A percentile compares a stretch with the other conserved stretches of the same genome.
phyloP scores from a whole-genome alignment of 176 grass and related monocot genomes.

The Phoenix dactylifera region DNA sequence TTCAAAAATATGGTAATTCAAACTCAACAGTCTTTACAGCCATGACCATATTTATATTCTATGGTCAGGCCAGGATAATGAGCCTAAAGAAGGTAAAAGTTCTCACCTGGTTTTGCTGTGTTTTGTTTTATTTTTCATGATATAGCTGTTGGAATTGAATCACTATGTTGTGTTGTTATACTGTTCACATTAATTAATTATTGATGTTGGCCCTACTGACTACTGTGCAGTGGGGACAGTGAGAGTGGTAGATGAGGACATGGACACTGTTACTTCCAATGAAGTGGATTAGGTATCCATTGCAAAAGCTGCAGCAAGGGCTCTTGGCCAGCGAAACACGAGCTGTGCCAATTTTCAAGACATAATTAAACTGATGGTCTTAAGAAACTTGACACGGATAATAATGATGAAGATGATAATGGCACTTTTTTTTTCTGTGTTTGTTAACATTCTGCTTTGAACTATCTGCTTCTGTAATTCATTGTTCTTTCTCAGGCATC shows the following conservation, averaged over 20 bases:
- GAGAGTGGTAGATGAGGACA: constrained; percentile 41
- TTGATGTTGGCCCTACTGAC: neutral
- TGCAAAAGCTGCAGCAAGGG: constrained; percentile 26
- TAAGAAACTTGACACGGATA: constrained; percentile 41
- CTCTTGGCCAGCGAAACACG: constrained; percentile 19
- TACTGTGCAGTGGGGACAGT: constrained; percentile 29
- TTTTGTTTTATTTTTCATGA: no score
- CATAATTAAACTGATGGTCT: constrained; percentile 36
- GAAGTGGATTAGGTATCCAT: constrained; percentile 26
- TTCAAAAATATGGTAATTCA: no score
- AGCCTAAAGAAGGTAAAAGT: constrained; percentile 19
- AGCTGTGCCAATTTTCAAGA: constrained; percentile 13
- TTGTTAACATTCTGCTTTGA: no score
- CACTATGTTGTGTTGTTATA: neutral
- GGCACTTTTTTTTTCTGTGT: constrained; percentile 1
- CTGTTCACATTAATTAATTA: neutral
- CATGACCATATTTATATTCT: no score
- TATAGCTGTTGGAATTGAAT: no score
- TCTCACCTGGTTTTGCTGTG: no score
- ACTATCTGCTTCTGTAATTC: neutral
- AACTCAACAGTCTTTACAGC: no score
- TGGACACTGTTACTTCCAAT: constrained; percentile 39
- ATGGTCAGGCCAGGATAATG: no score
- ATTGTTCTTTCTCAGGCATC: constrained; percentile 27
- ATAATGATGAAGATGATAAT: constrained; percentile 67